phyloP scores from a whole-genome alignment of 192 early-diverging fungal species.

The Coemansia furcata region DNA sequence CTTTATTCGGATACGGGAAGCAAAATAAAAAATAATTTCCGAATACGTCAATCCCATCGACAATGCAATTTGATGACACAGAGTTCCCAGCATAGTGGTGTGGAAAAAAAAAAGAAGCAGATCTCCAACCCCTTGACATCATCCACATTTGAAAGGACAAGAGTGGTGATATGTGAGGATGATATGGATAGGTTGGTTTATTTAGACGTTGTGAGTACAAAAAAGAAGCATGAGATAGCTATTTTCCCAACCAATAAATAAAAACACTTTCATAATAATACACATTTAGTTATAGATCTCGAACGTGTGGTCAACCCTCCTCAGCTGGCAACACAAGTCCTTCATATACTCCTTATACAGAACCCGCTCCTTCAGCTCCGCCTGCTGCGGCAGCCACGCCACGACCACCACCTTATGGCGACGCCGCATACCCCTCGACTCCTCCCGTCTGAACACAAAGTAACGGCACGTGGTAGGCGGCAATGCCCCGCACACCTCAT shows the following conservation, averaged over 20 bases:
- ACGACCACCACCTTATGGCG: neutral
- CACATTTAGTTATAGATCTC: slow-evolving; percentile 15
- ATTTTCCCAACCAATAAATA: too few species aligned
- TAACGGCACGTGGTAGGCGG: neutral
- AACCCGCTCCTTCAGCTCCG: neutral
- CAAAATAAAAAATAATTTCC: neutral
- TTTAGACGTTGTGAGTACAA: too few species aligned
- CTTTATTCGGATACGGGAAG: neutral
- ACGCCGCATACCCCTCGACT: neutral
- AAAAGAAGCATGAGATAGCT: too few species aligned
- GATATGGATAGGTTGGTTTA: too few species aligned
- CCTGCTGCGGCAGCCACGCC: slow-evolving; percentile 19
- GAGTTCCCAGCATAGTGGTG: too few species aligned
- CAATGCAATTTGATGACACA: too few species aligned
- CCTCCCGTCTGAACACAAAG: neutral
- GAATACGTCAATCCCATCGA: slow-evolving; percentile 3
- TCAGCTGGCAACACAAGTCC: slow-evolving; percentile 11
- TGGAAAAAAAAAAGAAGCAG: too few species aligned
- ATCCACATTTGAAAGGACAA: too few species aligned
- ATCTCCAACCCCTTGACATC: too few species aligned
- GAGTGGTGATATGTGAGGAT: too few species aligned
- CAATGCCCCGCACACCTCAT: neutral
- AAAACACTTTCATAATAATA: too few species aligned
- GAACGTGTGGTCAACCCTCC: slow-evolving; percentile 15
- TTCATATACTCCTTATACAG: slow-evolving; percentile 8